phyloP scores from a whole-genome alignment of 2,329 filamentous ascomycete genomes.

The Bipolaris sorokiniana region DNA sequence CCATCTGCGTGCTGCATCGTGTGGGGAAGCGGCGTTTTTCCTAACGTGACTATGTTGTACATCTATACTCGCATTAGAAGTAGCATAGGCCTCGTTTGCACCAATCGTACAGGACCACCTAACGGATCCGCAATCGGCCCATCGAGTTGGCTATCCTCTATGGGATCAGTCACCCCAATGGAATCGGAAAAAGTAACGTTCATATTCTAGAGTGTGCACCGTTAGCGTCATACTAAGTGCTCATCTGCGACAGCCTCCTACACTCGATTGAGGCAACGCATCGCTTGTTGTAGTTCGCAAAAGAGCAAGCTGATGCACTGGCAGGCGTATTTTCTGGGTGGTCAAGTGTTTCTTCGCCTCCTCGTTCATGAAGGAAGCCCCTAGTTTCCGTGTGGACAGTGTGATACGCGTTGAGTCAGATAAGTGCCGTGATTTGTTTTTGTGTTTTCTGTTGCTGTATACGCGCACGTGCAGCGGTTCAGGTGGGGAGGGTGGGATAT shows the following conservation, averaged over 20 bases:
- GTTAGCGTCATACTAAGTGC: constrained; percentile 14
- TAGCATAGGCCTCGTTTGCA: background rate
- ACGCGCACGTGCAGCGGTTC: background rate
- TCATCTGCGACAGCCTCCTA: constrained; percentile 22
- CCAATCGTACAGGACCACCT: background rate
- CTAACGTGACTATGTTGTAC: background rate
- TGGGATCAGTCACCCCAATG: constrained; percentile 30
- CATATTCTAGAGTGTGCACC: constrained; percentile 21
- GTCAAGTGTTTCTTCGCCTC: background rate
- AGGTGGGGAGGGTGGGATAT: background rate
- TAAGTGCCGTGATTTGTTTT: background rate
- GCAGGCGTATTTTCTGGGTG: constrained; percentile 29
- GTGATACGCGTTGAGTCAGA: background rate
- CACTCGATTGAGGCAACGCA: constrained; percentile 34
- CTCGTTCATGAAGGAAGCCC: background rate
- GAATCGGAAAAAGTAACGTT: constrained; percentile 5
- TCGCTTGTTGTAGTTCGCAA: constrained; percentile 36
- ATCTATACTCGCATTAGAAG: constrained; percentile 4
- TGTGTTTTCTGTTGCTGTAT: background rate
- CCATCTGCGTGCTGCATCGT: background rate
- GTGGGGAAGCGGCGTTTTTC: background rate
- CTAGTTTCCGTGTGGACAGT: background rate
- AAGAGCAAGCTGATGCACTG: constrained; percentile 36
- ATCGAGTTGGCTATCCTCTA: constrained; percentile 32
- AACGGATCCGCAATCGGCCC: background rate